Percentiles rank a stretch among this genome's conserved stretches.
These are phyloP conservation scores for Dactylonectria estremocensis DNA, from an alignment of 2,329 filamentous ascomycete genomes.

Conservation along the genomic window DNA sequence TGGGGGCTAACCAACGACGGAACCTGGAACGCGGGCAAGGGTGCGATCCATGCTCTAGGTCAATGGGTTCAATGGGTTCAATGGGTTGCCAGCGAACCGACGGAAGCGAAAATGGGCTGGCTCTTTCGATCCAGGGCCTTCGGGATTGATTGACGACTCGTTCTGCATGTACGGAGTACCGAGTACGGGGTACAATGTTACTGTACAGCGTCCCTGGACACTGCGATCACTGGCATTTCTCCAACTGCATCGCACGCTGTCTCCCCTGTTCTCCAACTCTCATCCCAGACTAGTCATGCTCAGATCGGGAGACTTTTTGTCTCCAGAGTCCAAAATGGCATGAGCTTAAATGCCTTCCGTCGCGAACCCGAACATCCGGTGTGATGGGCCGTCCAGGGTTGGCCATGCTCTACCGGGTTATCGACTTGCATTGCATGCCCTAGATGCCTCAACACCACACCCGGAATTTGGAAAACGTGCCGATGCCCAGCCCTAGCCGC, in stretches of 20 bases:
- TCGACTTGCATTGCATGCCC: not conserved
- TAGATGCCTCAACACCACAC: not conserved
- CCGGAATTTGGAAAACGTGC: not conserved
- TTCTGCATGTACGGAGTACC: too few relatives aligned
- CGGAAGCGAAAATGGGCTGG: not conserved
- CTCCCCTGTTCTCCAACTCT: not conserved
- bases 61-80: too few relatives aligned
- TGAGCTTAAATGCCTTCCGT: slow-evolving; percentile 25
- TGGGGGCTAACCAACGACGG: slow-evolving; percentile 5
- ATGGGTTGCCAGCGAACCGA: not conserved
- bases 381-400: slow-evolving; percentile 19
- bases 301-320: slow-evolving; percentile 24
- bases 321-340: slow-evolving; percentile 28
- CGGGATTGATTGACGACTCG: too few relatives aligned
- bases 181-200: too few relatives aligned
- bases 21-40: too few relatives aligned
- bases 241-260: too few relatives aligned
- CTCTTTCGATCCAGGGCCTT: too few relatives aligned
- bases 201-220: too few relatives aligned
- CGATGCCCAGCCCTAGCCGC: slow-evolving; percentile 1
- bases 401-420: slow-evolving; percentile 5
- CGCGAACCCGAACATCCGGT: slow-evolving; percentile 21
- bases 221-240: too few relatives aligned
- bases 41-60: too few relatives aligned
- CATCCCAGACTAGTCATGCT: not conserved